Percentiles rank a stretch among this genome's conserved stretches.
Evolutionary conservation across 2,329 filamentous ascomycete genomes (phyloP).

Genomic region (Cordyceps militaris): DNA sequence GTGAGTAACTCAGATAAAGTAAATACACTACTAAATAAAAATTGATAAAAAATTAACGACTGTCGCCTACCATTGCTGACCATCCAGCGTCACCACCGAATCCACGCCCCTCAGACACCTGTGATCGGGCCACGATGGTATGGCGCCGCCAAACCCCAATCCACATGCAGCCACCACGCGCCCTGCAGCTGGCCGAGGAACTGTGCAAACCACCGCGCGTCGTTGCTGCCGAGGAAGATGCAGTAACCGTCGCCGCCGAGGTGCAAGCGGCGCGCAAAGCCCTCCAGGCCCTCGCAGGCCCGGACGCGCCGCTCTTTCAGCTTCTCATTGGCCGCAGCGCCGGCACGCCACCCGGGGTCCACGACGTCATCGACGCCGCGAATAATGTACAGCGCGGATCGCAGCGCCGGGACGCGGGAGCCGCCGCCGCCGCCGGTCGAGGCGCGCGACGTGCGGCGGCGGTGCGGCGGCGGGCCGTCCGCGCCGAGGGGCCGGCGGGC

Average conservation of each 20-base stretch:
- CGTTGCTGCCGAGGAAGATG: constrained; percentile 21
- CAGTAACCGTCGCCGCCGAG: constrained; percentile 20
- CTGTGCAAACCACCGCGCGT: constrained; percentile 22
- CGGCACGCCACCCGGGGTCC: constrained; percentile 21
- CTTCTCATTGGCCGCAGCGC: constrained; percentile 19
- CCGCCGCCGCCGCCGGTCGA: constrained; percentile 9
- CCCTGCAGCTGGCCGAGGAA: constrained; percentile 21
- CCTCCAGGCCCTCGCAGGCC: constrained; percentile 18
- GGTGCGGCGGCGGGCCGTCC: constrained; percentile 5
- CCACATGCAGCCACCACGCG: constrained; percentile 23
- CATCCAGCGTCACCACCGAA: no score
- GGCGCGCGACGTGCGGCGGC: constrained; percentile 12
- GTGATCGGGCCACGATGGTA: neutral
- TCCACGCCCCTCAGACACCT: no score
- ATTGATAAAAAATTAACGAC: no score
- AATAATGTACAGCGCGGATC: constrained; percentile 22
- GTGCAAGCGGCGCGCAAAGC: constrained; percentile 19
- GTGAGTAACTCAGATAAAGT: no score
- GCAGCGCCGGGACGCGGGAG: constrained; percentile 16
- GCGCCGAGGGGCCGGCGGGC: constrained; percentile 14
- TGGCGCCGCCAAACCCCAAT: constrained; percentile 19
- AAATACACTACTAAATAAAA: no score
- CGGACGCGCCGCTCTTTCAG: constrained; percentile 17
- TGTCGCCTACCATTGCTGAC: no score
- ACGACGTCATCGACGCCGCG: constrained; percentile 21